Percentiles rank a stretch among this genome's conserved stretches.
Conservation (phyloP, 371 early-diverging fungal genomes). For the Mucor velutinosus region DNA sequence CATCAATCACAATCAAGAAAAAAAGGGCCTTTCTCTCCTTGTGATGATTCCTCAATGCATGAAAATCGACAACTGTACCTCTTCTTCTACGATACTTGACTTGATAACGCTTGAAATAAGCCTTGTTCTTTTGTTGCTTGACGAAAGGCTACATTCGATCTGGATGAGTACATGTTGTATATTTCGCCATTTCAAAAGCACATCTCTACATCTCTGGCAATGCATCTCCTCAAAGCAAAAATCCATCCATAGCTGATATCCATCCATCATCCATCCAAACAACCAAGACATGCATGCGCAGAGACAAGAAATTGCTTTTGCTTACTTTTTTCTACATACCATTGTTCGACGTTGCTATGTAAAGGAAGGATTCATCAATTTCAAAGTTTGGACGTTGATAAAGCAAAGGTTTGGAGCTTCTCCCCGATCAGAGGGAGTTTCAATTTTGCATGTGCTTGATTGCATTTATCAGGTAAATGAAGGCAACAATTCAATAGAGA, state of each 20-base stretch:
- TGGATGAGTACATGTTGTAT: not conserved
- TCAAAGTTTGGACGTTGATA: not conserved
- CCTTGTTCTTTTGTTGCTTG: slow-evolving; percentile 61
- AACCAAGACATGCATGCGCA: not conserved
- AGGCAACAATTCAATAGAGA: not conserved
- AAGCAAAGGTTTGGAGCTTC: not conserved
- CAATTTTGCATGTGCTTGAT: not conserved
- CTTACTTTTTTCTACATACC: slow-evolving; percentile 7
- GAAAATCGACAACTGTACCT: slow-evolving; percentile 66
- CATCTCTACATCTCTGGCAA: not conserved
- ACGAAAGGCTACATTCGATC: slow-evolving; percentile 37
- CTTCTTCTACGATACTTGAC: slow-evolving; percentile 98
- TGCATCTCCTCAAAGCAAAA: not conserved
- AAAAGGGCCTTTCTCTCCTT: not conserved
- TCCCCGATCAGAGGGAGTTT: not conserved
- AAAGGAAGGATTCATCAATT: slow-evolving; percentile 27
- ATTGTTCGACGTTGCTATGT: slow-evolving; percentile 37
- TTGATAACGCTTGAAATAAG: slow-evolving; percentile 99
- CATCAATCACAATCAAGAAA: not conserved
- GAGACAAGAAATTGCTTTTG: not conserved
- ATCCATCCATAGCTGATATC: slow-evolving; percentile 10
- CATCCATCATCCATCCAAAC: slow-evolving; percentile 11
- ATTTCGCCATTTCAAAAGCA: slow-evolving; percentile 15
- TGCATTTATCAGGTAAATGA: not conserved
- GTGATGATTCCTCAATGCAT: not conserved